phyloP scores from a whole-genome alignment of 345 rosid species.

The Salix purpurea region DNA sequence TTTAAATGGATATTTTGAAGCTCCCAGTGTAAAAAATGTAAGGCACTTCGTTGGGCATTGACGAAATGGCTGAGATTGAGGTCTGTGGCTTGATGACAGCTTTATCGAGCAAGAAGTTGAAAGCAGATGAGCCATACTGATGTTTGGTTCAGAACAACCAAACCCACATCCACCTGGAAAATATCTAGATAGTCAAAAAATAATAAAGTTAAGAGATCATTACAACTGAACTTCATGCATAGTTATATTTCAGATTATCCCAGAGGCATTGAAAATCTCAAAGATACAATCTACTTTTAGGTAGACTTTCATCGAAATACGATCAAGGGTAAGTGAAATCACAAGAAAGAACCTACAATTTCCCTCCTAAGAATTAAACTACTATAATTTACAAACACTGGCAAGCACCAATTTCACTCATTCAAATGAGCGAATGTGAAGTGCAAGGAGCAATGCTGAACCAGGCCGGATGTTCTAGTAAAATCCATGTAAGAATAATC shows the following conservation, averaged over 20 bases:
- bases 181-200: background rate
- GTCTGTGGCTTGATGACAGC: slow-evolving; percentile 34
- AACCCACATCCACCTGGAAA: slow-evolving; percentile 45
- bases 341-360: too few relatives aligned
- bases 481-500: too few relatives aligned
- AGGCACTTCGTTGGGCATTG: slow-evolving; percentile 20
- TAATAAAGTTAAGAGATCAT: background rate
- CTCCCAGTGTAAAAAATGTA: slow-evolving; percentile 25
- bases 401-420: too few relatives aligned
- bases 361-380: too few relatives aligned
- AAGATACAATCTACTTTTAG: background rate
- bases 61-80: slow-evolving; percentile 25
- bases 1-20: slow-evolving; percentile 32
- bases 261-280: too few relatives aligned
- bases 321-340: too few relatives aligned
- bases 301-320: too few relatives aligned
- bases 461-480: too few relatives aligned
- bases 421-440: too few relatives aligned
- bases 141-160: slow-evolving; percentile 15
- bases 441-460: too few relatives aligned
- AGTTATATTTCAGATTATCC: background rate
- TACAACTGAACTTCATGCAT: background rate
- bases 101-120: slow-evolving; percentile 56
- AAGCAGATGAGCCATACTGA: slow-evolving; percentile 59
- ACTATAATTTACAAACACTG: too few relatives aligned